Evolutionary conservation across 768 basidiomycete species (phyloP).

Genomic region (Mycena leptocephala): DNA sequence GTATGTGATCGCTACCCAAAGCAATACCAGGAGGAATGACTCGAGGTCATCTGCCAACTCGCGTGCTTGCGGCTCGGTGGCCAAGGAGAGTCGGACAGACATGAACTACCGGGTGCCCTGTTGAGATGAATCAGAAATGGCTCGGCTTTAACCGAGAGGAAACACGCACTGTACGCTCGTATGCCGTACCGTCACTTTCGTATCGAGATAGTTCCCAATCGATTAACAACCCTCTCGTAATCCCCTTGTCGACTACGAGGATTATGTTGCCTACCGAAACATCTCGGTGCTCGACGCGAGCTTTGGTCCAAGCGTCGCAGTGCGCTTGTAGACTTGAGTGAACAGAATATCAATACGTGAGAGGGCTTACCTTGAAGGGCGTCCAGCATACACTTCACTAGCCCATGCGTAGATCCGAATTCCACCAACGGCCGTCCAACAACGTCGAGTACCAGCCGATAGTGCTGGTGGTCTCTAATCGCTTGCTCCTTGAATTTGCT

Average conservation of each 20-base stretch:
- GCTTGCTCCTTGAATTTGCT: not conserved
- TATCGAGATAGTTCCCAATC: constrained; percentile 27
- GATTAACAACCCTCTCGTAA: constrained; percentile 11
- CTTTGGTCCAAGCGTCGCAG: constrained; percentile 20
- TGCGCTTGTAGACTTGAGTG: constrained; percentile 24
- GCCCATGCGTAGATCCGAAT: constrained; percentile 27
- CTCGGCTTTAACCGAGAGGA: not conserved
- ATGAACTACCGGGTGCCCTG: constrained; percentile 40
- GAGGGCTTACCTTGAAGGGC: constrained; percentile 20
- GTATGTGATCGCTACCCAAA: constrained; percentile 29
- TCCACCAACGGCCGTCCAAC: constrained; percentile 29
- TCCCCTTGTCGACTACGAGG: not conserved
- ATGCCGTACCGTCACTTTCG: not conserved
- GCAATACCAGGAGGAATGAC: constrained; percentile 35
- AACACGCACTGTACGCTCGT: constrained; percentile 13
- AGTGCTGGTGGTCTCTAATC: constrained; percentile 26
- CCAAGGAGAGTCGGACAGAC: constrained; percentile 22
- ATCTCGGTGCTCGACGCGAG: constrained; percentile 29
- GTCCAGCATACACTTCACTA: constrained; percentile 13
- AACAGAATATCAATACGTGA: not conserved
- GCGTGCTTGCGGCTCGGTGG: constrained; percentile 8
- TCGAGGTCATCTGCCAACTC: constrained; percentile 33
- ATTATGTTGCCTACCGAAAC: constrained; percentile 31
- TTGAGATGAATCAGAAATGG: not conserved
- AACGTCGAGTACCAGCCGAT: constrained; percentile 29